Percentiles rank a stretch among this genome's conserved stretches.
Conservation (phyloP, 495 filamentous ascomycete species). For the Aspergillus sclerotioniger region DNA sequence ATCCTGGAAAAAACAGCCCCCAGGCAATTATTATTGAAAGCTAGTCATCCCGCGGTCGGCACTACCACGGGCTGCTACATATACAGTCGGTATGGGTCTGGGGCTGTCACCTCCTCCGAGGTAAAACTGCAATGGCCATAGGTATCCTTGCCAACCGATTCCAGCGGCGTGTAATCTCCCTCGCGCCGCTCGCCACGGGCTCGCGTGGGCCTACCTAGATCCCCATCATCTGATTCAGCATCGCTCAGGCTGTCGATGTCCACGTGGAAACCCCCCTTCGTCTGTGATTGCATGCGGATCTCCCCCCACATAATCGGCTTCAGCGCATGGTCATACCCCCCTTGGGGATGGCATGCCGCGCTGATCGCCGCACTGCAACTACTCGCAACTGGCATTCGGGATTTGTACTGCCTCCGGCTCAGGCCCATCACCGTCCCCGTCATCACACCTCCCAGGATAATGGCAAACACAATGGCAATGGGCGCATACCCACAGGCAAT, state of each 20-base stretch:
- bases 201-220: neutral
- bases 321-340: slow-evolving; percentile 4
- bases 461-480: slow-evolving; percentile 4
- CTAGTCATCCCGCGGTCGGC: too few relatives aligned
- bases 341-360: slow-evolving; percentile 41
- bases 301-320: slow-evolving; percentile 23
- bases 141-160: neutral
- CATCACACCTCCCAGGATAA: neutral
- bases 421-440: neutral
- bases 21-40: too few relatives aligned
- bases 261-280: neutral
- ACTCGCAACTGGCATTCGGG: slow-evolving; percentile 32
- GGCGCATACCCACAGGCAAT: slow-evolving; percentile 15
- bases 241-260: neutral
- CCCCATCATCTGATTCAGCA: neutral
- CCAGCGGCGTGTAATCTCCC: neutral
- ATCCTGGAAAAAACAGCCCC: too few relatives aligned
- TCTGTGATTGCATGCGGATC: neutral
- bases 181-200: neutral
- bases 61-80: too few relatives aligned
- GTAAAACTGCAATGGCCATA: slow-evolving; percentile 14
- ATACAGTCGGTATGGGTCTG: neutral
- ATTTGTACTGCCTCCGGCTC: slow-evolving; percentile 4
- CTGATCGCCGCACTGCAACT: slow-evolving; percentile 38
- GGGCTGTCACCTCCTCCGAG: neutral